Percentiles rank a stretch among this genome's conserved stretches.
Evolutionary conservation across 148 eudicot species (phyloP).

Genomic region (Vaccinium corymbosum): DNA sequence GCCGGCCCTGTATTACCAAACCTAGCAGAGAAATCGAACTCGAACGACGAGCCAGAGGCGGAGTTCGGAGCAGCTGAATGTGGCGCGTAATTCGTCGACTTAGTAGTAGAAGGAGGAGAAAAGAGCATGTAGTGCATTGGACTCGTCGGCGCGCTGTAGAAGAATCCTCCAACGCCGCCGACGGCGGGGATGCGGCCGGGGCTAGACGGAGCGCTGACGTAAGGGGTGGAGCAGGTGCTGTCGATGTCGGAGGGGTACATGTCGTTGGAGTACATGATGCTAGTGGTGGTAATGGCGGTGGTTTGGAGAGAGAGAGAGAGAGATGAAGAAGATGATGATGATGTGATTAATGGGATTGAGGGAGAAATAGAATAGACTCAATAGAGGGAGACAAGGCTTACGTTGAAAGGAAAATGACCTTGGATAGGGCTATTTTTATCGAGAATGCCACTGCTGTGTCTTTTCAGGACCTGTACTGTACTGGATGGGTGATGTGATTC

Average conservation of each 20-base stretch:
- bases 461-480: background rate
- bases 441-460: constrained; percentile 14
- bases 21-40: constrained; percentile 63
- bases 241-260: constrained; percentile 40
- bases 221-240: constrained; percentile 79
- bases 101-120: constrained; percentile 51
- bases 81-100: constrained; percentile 22
- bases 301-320: constrained; percentile 7
- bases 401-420: constrained; percentile 4
- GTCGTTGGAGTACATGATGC: background rate
- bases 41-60: constrained; percentile 26
- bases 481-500: background rate
- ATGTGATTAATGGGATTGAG: background rate
- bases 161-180: constrained; percentile 43
- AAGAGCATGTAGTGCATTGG: constrained; percentile 67
- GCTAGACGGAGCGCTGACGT: constrained; percentile 79
- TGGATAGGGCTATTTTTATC: constrained; percentile 7
- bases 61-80: background rate
- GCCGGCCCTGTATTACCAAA: constrained; percentile 10
- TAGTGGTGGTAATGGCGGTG: constrained; percentile 6
- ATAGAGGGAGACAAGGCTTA: background rate
- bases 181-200: constrained; percentile 42
- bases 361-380: background rate
- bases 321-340: background rate
- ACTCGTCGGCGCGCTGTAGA: constrained; percentile 82